phyloP scores from a whole-genome alignment of 768 basidiomycete species.

The Guyanaporus albipodus region DNA sequence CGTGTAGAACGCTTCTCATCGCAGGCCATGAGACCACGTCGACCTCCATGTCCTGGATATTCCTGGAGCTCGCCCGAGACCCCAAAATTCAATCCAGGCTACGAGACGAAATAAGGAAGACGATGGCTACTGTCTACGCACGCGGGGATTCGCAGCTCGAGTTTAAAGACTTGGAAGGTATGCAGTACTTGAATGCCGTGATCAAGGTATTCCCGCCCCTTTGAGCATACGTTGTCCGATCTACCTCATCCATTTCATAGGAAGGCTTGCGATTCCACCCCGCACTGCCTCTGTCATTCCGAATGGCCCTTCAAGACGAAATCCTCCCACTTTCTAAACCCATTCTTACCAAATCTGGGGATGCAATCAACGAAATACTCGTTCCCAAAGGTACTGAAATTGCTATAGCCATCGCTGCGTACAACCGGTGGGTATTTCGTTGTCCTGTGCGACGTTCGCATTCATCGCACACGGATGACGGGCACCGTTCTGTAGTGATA shows the following conservation, averaged over 20 bases:
- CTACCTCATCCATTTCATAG: conserved; percentile 26
- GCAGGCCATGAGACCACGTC: conserved; percentile 59
- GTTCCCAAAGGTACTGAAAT: conserved; percentile 49
- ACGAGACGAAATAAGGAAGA: conserved; percentile 32
- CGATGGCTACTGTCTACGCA: not conserved
- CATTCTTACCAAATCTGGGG: conserved; percentile 42
- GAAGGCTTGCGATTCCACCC: conserved; percentile 46
- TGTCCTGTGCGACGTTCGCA: not conserved
- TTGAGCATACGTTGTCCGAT: not conserved
- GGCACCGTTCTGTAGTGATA: conserved; percentile 2
- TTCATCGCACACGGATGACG: not conserved
- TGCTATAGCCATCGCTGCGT: conserved; percentile 46
- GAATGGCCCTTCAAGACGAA: conserved; percentile 50
- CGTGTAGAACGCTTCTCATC: conserved; percentile 40
- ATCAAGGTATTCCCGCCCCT: conserved; percentile 25
- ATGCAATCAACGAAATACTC: conserved; percentile 39
- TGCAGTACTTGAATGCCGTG: conserved; percentile 42
- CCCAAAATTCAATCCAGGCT: conserved; percentile 55
- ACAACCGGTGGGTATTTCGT: conserved; percentile 53
- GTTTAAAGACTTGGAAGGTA: conserved; percentile 42
- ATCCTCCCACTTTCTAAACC: conserved; percentile 55
- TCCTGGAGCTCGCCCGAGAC: conserved; percentile 55
- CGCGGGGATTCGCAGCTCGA: not conserved
- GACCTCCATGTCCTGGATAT: conserved; percentile 50
- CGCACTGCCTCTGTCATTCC: conserved; percentile 44